phyloP scores from a whole-genome alignment of 2,329 filamentous ascomycete genomes.

The Zarea fungicola region DNA sequence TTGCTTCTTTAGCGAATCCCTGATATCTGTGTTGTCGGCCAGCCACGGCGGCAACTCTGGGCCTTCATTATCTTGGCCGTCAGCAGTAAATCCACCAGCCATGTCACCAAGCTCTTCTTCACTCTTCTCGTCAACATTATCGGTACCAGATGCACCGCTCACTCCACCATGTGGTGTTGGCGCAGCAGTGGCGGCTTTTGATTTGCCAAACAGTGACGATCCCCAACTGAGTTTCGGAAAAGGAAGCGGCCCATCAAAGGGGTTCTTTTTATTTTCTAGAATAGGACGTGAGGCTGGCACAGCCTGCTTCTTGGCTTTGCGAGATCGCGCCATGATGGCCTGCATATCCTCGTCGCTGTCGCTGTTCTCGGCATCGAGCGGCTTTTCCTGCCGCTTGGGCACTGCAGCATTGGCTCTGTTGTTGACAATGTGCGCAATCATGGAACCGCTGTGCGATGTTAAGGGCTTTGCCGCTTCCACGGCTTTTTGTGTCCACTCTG shows the following conservation, averaged over 20 bases:
- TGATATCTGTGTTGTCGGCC: slow-evolving; percentile 58
- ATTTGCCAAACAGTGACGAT: slow-evolving; percentile 51
- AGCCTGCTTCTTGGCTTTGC: slow-evolving; percentile 49
- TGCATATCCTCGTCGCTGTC: slow-evolving; percentile 79
- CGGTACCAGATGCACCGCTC: neutral
- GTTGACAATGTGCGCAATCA: slow-evolving; percentile 71
- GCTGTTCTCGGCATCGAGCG: slow-evolving; percentile 38
- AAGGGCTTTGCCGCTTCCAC: slow-evolving; percentile 48
- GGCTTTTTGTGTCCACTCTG: slow-evolving; percentile 53
- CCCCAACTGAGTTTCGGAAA: slow-evolving; percentile 81
- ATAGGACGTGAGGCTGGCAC: slow-evolving; percentile 33
- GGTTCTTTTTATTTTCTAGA: slow-evolving; percentile 52
- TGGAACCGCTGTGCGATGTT: slow-evolving; percentile 45
- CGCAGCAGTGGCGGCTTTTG: slow-evolving; percentile 20
- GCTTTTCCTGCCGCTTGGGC: slow-evolving; percentile 32
- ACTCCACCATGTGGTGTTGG: neutral
- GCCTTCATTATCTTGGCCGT: slow-evolving; percentile 19
- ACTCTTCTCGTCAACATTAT: slow-evolving; percentile 16
- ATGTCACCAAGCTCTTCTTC: slow-evolving; percentile 19
- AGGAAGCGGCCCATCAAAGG: slow-evolving; percentile 75
- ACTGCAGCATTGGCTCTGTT: slow-evolving; percentile 62
- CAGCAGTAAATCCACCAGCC: slow-evolving; percentile 33
- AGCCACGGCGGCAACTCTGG: slow-evolving; percentile 75
- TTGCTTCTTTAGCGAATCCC: slow-evolving; percentile 56
- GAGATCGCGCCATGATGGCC: slow-evolving; percentile 67